phyloP scores from a whole-genome alignment of 371 early-diverging fungal species.

The Mucor saturninus region DNA sequence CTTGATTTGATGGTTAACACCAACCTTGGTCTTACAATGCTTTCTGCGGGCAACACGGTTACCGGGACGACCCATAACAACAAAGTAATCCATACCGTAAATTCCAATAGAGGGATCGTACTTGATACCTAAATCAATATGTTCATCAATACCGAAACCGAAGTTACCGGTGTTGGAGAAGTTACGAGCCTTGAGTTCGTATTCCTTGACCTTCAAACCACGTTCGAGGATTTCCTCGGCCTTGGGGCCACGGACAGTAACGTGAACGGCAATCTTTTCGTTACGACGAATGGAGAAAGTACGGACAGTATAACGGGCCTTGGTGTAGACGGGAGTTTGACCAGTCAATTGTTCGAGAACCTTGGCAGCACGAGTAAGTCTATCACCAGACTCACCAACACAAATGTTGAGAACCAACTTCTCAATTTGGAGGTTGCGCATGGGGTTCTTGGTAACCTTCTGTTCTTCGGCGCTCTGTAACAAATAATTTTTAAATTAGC shows the following conservation, averaged over 20 bases:
- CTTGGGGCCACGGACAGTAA: constrained; percentile 95
- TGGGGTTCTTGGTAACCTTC: constrained; percentile 79
- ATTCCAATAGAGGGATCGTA: constrained; percentile 99
- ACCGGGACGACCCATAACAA: constrained; percentile 98
- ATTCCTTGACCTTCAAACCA: constrained; percentile 99
- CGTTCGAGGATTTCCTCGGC: constrained; percentile 96
- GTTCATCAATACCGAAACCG: constrained; percentile 99
- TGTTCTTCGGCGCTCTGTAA: constrained; percentile 69
- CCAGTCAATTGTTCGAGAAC: constrained; percentile 99
- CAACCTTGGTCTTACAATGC: constrained; percentile 87
- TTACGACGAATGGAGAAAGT: constrained; percentile 99
- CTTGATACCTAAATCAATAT: constrained; percentile 99
- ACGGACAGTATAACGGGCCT: constrained; percentile 99
- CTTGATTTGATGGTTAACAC: constrained; percentile 92
- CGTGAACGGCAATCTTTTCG: constrained; percentile 99
- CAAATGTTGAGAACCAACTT: constrained; percentile 99
- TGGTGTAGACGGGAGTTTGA: constrained; percentile 99
- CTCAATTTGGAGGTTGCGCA: constrained; percentile 97
- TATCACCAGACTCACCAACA: constrained; percentile 99
- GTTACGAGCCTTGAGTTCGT: constrained; percentile 95
- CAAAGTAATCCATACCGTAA: constrained; percentile 98
- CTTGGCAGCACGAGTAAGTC: constrained; percentile 99
- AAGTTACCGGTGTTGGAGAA: constrained; percentile 99
- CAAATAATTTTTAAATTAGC: too few relatives aligned
- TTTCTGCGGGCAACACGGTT: constrained; percentile 97